Evolutionary conservation across 805 yeast species (phyloP).

Genomic region (Ogataea methanolica): DNA sequence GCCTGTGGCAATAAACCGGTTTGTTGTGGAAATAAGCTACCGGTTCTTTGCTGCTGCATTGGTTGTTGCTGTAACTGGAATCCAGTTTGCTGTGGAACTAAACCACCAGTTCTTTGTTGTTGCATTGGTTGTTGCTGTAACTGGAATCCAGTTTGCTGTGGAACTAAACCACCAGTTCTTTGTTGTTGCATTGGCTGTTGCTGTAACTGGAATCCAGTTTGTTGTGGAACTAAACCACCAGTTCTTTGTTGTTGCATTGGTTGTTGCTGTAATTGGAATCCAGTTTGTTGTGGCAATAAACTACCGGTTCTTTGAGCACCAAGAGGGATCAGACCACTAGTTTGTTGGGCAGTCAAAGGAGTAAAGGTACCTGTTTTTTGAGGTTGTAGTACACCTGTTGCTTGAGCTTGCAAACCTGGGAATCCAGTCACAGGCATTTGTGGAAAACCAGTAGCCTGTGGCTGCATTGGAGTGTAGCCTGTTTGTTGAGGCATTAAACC

Average conservation of each 20-base stretch:
- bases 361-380: constrained; percentile 69
- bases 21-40: constrained; percentile 25
- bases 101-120: constrained; percentile 54
- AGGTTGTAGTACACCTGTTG: constrained; percentile 52
- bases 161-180: constrained; percentile 34
- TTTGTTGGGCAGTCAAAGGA: constrained; percentile 34
- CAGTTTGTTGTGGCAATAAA: constrained; percentile 16
- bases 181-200: constrained; percentile 21
- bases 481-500: constrained; percentile 27
- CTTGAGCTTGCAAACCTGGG: constrained; percentile 40
- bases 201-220: constrained; percentile 55
- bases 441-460: constrained; percentile 47
- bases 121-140: constrained; percentile 35
- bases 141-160: constrained; percentile 64
- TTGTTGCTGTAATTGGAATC: constrained; percentile 22
- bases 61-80: constrained; percentile 40
- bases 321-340: constrained; percentile 25
- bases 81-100: constrained; percentile 37
- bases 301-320: constrained; percentile 20
- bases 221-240: constrained; percentile 49
- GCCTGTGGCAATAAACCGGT: constrained; percentile 19
- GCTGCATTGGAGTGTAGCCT: constrained; percentile 31
- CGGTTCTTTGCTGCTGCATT: constrained; percentile 27
- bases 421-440: constrained; percentile 33
- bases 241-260: constrained; percentile 11